Evolutionary conservation across 208 protist species (phyloP), one percentile per base, ranked within the genome.

Genomic region (Trypanosoma avium): DNA sequence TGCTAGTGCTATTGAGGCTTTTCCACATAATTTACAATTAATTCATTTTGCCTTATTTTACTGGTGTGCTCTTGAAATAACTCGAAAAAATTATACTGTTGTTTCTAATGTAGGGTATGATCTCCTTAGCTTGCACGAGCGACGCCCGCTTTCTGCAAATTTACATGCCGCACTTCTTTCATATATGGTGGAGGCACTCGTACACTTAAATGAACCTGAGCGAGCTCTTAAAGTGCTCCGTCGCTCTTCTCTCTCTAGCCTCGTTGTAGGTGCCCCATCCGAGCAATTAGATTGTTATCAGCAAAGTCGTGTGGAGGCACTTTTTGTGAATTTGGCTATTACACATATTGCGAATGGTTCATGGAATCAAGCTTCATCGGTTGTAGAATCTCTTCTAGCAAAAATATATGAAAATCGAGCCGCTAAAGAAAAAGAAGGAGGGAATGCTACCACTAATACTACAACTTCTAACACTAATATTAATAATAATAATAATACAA

Each of bases 241-340:
- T 26, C 73, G 74, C 32, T 77, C 77, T 13, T 90, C 82, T 33
- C 73, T 93, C 21, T 85, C 81, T 52, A 77, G 76, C 26, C 79
- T 95, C 4, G 60, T 95, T 33, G 71, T 63, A 1, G 70, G 75
- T 32, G 59, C 59, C 47, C 60, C 73, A 4, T 60, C 61, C 2
- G 77, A 82, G 45, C 63, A 71, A 24, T 27, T 84, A 30, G 88
- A 94, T 58, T 70, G 60, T 26, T 79, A 86, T 26, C 90, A 95
- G 61, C 81, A 86, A 45, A 86, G 84, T 59, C 86, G 86, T 56
- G 62, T 93, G 29, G 86, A 93, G 70, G 77, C 80, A n/a, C 81
- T 95, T 58, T 90, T 95, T 59, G 70, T 92, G 22, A 90, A 93
- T 59, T 47, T 95, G 32, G 81, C 84, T 26, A 74, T 95, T 36